Percentiles rank a stretch among this genome's conserved stretches.
These are phyloP conservation scores for Cinnamomum micranthum DNA, from an alignment of 164 flowering plant species.

Conservation along the genomic window DNA sequence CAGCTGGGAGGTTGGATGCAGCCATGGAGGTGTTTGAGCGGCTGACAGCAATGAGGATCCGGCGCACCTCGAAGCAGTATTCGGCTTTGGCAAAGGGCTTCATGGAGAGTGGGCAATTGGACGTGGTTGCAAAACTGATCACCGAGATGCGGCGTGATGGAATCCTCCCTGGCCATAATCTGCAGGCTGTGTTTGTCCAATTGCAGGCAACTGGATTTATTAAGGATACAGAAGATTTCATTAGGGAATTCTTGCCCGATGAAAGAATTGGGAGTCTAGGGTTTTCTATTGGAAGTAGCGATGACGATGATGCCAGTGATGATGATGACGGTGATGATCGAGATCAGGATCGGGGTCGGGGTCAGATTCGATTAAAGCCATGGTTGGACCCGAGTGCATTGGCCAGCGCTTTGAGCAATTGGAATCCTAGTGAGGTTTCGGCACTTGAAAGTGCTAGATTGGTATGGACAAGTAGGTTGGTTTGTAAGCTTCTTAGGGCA, in stretches of 20 bases:
- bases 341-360: constrained; percentile 18
- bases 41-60: constrained; percentile 75
- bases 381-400: constrained; percentile 93
- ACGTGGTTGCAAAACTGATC: constrained; percentile 47
- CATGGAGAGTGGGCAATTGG: constrained; percentile 30
- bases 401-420: constrained; percentile 62
- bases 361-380: constrained; percentile 53
- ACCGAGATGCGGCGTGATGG: constrained; percentile 73
- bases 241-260: constrained; percentile 55
- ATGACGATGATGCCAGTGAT: constrained; percentile 20
- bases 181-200: constrained; percentile 41
- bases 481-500: constrained; percentile 72
- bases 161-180: constrained; percentile 55
- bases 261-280: constrained; percentile 48
- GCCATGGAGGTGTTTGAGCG: constrained; percentile 58
- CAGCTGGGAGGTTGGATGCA: constrained; percentile 41
- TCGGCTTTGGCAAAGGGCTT: constrained; percentile 52
- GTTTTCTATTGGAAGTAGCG: constrained; percentile 23
- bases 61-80: constrained; percentile 62
- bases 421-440: constrained; percentile 60
- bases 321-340: constrained; percentile 5
- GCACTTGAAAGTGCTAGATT: constrained; percentile 62
- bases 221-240: constrained; percentile 30
- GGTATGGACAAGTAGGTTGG: constrained; percentile 81
- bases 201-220: constrained; percentile 55